These are phyloP conservation scores for Salix arbutifolia DNA, from an alignment of 345 rosid species.

Conservation along the genomic window DNA sequence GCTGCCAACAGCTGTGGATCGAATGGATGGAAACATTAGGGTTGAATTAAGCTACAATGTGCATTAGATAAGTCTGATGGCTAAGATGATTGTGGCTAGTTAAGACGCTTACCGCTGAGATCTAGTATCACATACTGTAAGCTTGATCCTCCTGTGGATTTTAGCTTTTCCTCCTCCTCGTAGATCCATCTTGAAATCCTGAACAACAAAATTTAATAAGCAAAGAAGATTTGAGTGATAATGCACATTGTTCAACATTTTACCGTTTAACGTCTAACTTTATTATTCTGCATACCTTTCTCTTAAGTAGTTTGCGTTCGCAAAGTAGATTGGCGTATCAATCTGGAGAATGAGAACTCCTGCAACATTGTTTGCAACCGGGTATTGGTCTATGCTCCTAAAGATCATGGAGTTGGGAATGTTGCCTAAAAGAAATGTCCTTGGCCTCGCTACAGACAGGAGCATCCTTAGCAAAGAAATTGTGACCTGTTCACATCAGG, in stretches of 20 bases:
- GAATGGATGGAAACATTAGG: neutral
- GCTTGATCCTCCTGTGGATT: constrained; percentile 14
- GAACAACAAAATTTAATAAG: neutral
- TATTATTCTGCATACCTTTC: constrained; percentile 20
- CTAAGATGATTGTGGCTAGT: neutral
- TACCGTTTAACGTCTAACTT: neutral
- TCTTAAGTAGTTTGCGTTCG: constrained; percentile 31
- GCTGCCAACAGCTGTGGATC: constrained; percentile 25
- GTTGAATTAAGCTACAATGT: neutral
- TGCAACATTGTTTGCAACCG: constrained; percentile 14
- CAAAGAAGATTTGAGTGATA: neutral
- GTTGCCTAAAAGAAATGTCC: constrained; percentile 27
- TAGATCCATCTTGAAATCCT: constrained; percentile 28
- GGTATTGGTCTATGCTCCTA: constrained; percentile 23
- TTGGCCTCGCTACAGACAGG: constrained; percentile 30
- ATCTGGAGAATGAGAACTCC: constrained; percentile 27
- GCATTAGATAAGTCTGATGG: neutral
- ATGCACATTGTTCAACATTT: neutral
- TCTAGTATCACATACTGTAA: constrained; percentile 27
- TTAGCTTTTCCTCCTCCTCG: constrained; percentile 27
- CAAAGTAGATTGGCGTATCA: constrained; percentile 33
- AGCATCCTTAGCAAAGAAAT: constrained; percentile 28
- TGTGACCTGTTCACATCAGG: constrained; percentile 9
- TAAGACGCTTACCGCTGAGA: constrained; percentile 18
- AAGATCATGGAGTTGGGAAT: constrained; percentile 19